phyloP scores from a whole-genome alignment of 2,329 filamentous ascomycete species.

The Penicillium nordicum region DNA sequence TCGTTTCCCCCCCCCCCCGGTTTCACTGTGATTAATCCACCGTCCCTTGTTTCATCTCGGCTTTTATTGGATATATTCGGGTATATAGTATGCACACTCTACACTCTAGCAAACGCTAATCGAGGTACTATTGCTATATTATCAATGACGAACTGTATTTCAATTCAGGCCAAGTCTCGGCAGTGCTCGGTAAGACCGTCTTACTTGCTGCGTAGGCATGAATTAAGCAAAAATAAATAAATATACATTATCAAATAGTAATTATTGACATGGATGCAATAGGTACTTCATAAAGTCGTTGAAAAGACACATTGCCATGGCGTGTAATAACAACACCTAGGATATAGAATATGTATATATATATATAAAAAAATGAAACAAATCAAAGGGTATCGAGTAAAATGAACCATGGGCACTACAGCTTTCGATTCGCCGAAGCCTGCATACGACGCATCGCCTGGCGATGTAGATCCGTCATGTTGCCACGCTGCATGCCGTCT shows the following conservation, averaged over 20 bases:
- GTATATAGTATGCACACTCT: constrained; percentile 4
- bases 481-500: constrained; percentile 70
- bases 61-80: neutral
- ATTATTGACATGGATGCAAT: constrained; percentile 3
- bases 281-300: constrained; percentile 3
- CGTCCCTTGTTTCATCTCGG: constrained; percentile 23
- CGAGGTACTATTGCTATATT: neutral
- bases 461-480: constrained; percentile 71
- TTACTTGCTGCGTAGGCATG: neutral
- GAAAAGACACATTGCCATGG: neutral
- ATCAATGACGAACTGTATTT: neutral
- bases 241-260: constrained; percentile 3
- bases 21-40: constrained; percentile 19
- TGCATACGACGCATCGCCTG: constrained; percentile 81
- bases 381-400: constrained; percentile 15
- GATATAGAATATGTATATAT: neutral
- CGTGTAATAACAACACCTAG: neutral
- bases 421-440: constrained; percentile 48
- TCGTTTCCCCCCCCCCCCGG: constrained; percentile 1
- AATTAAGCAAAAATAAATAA: neutral
- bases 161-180: neutral
- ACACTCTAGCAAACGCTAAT: constrained; percentile 9
- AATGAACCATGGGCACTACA: constrained; percentile 10
- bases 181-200: neutral
- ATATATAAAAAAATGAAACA: constrained; percentile 1